Evolutionary conservation across 352 stramenopile genomes (phyloP).

Genomic region (Pythium plurisporium): DNA sequence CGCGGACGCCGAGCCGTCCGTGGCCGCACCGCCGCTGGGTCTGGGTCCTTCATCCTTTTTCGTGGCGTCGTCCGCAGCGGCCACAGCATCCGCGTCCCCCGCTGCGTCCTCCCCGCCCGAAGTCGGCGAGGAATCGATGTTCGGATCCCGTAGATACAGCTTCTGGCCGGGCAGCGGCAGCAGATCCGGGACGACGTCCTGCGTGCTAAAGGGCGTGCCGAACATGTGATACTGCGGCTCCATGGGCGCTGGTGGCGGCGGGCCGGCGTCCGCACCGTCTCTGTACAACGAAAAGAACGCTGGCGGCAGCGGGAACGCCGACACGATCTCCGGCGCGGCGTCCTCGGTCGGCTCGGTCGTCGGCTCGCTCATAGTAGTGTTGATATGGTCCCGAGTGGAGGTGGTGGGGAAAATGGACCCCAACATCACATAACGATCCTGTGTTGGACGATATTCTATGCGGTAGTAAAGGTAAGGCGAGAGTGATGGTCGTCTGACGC

Average conservation of each 20-base stretch:
- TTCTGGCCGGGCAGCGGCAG: slow-evolving; percentile 57
- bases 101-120: neutral
- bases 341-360: slow-evolving; percentile 26
- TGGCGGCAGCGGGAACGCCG: slow-evolving; percentile 74
- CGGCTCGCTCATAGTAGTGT: slow-evolving; percentile 9
- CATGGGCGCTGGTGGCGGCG: slow-evolving; percentile 63
- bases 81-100: neutral
- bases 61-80: neutral
- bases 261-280: slow-evolving; percentile 43
- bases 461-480: too few relatives aligned
- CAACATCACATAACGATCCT: neutral
- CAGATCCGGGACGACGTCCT: slow-evolving; percentile 76
- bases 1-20: neutral
- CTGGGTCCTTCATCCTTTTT: too few relatives aligned
- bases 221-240: slow-evolving; percentile 85
- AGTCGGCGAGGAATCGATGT: too few relatives aligned
- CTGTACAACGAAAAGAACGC: slow-evolving; percentile 75
- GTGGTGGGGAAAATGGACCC: neutral
- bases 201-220: slow-evolving; percentile 75
- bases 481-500: too few relatives aligned
- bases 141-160: slow-evolving; percentile 35
- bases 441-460: neutral
- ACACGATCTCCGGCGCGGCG: slow-evolving; percentile 72
- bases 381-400: too few relatives aligned
- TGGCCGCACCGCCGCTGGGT: neutral